Evolutionary conservation across 202 grass and related monocot species (phyloP), one percentile per base, ranked within the genome.

Genomic region (Miscanthus sacchariflorus): DNA sequence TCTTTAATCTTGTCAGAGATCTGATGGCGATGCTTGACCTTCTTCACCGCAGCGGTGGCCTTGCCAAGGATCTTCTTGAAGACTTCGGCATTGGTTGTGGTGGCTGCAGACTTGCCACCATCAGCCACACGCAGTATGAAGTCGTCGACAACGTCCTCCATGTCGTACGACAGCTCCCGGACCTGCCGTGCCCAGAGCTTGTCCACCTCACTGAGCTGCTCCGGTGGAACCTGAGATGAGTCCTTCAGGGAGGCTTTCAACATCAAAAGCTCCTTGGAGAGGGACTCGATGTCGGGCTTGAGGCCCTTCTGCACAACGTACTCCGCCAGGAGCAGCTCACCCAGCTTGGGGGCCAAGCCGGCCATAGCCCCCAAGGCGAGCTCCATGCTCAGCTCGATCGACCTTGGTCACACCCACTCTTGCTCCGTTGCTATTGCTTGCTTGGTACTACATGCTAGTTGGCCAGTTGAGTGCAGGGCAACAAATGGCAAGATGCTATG

Each of bases 1-100:
- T 72, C 38, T 44, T 44, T 43, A 1, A 72, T 10, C 39, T 44
- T 72, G 9, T 36, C 27, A 1, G 44, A 35, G 44, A 70, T 81
- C 23, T 70, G 5, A 4, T 2, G 79, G 3, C 64, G 65, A 49
- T 69, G 9, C 17, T 69, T 70, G 10, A 69, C 0, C 45, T n/a
- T 69, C n/a, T 66, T 80, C 9, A 44, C 4, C 1, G 2, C 0
- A 0, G 11, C 13, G 0, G n/a, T 27, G 38, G 12, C 1, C 58
- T 65, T 80, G 58, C 12, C 3, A 80, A 40, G 3, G 11, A 65
- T 79, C 77, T 80, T 27, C 58, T 80, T 80, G n/a, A 80, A 66
- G 56, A 65, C 14, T 0, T 65, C 43, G 3, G 36, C 9, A 0
- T 9, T 3, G 36, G 36, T 36, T 4, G 36, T 4, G 4, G 3